These are phyloP conservation scores for Areca catechu DNA, from an alignment of 176 grass and related monocot genomes.

Conservation along the genomic window DNA sequence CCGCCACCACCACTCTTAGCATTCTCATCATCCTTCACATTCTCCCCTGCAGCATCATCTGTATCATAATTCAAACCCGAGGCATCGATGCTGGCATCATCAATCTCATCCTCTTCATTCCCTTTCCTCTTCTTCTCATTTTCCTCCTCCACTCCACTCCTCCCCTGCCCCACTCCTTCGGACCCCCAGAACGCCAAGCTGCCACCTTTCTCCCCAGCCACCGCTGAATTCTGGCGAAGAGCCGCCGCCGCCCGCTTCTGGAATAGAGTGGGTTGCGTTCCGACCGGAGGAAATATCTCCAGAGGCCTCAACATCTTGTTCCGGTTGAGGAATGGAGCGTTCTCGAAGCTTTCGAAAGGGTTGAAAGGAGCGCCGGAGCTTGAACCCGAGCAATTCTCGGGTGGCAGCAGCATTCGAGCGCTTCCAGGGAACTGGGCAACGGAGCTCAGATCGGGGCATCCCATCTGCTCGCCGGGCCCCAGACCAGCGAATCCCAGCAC, in stretches of 20 bases:
- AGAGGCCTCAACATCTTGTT: slow-evolving; percentile 78
- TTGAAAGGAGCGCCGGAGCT: slow-evolving; percentile 23
- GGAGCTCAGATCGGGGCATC: slow-evolving; percentile 23
- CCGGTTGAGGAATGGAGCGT: slow-evolving; percentile 40
- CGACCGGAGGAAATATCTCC: slow-evolving; percentile 66
- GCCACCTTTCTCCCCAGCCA: slow-evolving; percentile 8
- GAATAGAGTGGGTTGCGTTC: slow-evolving; percentile 91
- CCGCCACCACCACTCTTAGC: slow-evolving; percentile 34
- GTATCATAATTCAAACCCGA: slow-evolving; percentile 88
- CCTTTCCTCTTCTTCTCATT: slow-evolving; percentile 62
- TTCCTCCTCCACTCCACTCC: slow-evolving; percentile 28
- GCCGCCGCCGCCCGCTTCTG: slow-evolving; percentile 78
- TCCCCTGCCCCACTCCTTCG: not conserved
- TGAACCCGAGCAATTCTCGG: slow-evolving; percentile 8
- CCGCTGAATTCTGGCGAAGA: slow-evolving; percentile 44
- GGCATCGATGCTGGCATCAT: slow-evolving; percentile 65
- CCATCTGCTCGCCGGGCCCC: slow-evolving; percentile 30
- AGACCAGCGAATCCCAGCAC: slow-evolving; percentile 57
- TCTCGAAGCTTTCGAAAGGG: slow-evolving; percentile 56
- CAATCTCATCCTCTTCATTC: slow-evolving; percentile 50
- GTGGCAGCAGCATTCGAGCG: not conserved
- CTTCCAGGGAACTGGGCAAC: slow-evolving; percentile 7
- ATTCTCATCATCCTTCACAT: slow-evolving; percentile 36
- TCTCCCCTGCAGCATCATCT: slow-evolving; percentile 44
- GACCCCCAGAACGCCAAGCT: slow-evolving; percentile 9